Evolutionary conservation across 2,329 filamentous ascomycete genomes (phyloP).

Genomic region (Plenodomus biglobosus): DNA sequence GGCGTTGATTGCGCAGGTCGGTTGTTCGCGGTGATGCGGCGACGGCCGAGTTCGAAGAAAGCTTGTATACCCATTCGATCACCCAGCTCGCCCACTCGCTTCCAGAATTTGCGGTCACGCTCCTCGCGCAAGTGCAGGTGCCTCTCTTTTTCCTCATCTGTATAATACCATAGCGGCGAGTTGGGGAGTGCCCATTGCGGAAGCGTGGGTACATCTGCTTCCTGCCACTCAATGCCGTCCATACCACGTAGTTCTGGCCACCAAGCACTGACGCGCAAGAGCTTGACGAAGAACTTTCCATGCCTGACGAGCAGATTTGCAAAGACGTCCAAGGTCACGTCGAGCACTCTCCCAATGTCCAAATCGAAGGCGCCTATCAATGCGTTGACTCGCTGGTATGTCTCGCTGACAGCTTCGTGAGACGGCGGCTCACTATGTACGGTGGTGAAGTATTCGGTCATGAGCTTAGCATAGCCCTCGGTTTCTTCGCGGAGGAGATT

Average conservation of each 20-base stretch:
- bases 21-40: conserved; percentile 56
- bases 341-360: conserved; percentile 90
- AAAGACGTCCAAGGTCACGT: conserved; percentile 93
- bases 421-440: conserved; percentile 73
- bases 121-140: conserved; percentile 59
- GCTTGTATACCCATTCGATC: conserved; percentile 67
- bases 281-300: conserved; percentile 90
- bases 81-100: conserved; percentile 66
- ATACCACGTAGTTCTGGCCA: conserved; percentile 74
- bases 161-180: conserved; percentile 63
- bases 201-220: conserved; percentile 64
- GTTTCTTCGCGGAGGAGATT: conserved; percentile 93
- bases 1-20: conserved; percentile 36
- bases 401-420: conserved; percentile 75
- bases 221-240: conserved; percentile 51
- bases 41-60: conserved; percentile 84
- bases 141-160: conserved; percentile 67
- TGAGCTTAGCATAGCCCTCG: conserved; percentile 93
- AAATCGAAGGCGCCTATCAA: conserved; percentile 96
- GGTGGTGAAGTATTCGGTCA: conserved; percentile 92
- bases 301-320: conserved; percentile 92
- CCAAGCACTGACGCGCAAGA: conserved; percentile 90
- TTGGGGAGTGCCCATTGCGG: conserved; percentile 82
- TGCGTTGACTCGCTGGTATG: conserved; percentile 89
- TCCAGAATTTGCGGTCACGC: conserved; percentile 80